These are phyloP conservation scores for Dimocarpus longan DNA, from an alignment of 345 rosid species.

Conservation along the genomic window DNA sequence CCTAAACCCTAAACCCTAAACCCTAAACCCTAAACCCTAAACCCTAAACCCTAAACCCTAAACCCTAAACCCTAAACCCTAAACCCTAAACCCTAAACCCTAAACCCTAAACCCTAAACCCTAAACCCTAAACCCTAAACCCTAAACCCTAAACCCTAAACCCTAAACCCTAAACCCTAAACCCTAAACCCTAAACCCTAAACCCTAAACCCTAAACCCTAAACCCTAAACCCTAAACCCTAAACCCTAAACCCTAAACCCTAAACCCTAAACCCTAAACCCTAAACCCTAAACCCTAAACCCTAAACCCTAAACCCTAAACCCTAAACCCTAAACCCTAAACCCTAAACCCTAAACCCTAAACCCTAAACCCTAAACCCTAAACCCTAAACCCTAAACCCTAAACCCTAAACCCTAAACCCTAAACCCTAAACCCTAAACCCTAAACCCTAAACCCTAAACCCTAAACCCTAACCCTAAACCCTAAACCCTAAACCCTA, in stretches of 20 bases:
- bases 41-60: conserved; percentile 11
- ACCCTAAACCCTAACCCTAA: conserved; percentile 8
- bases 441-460: conserved; percentile 22
- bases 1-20: conserved; percentile 14
- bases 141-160: conserved; percentile 25
- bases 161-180: conserved; percentile 26
- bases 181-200: conserved; percentile 20
- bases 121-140: conserved; percentile 21
- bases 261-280: conserved; percentile 20
- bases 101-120: conserved; percentile 18
- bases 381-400: conserved; percentile 21
- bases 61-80: conserved; percentile 22
- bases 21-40: conserved; percentile 17
- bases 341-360: conserved; percentile 19
- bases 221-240: conserved; percentile 25
- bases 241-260: conserved; percentile 24
- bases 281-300: conserved; percentile 21
- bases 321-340: conserved; percentile 20
- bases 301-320: conserved; percentile 14
- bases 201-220: conserved; percentile 24
- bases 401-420: conserved; percentile 13
- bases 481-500: conserved; percentile 25
- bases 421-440: conserved; percentile 14
- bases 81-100: conserved; percentile 22
- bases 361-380: conserved; percentile 19